Evolutionary conservation across 2,329 filamentous ascomycete species (phyloP), one percentile per base, ranked within the genome.

Genomic region (Fusarium mundagurra): DNA sequence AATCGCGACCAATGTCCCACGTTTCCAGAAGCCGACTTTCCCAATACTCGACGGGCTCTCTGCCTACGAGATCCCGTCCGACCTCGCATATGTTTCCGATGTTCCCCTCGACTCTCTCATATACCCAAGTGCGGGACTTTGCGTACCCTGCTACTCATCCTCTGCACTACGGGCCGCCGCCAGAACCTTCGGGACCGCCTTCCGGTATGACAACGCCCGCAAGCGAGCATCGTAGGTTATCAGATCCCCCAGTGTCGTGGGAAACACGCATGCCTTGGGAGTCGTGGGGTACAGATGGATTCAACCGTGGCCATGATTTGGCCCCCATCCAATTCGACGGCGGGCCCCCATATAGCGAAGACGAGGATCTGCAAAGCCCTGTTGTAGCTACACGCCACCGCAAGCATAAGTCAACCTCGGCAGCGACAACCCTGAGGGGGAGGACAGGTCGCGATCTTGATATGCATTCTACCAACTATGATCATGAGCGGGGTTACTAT

Each of bases 71-170:
- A 71, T 97, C 95, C 73, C 91, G 94, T 69, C 94, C 95, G 27
- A 88, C 88, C 64, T 97, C 94, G n/a, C 90, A 93, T 79, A 88
- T 94, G 72, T 96, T 96, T 80, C 93, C 94, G 22, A 86, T 93
- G 78, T 96, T 94, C 83, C 92, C 94, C 78, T 96, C 95, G 67
- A 97, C 92, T 80, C 89, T 98, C 24, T 84, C 93, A 12, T 98
- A 98, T 82, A 92, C 95, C n/a, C 87, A 94, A 50, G 95, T 99
- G 74, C 93, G 96, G 79, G 96, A 99, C 86, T 99, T 98, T 84
- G 96, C 96, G 76, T 99, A 98, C 81, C 91, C 94, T 38, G 81
- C 89, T 33, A 88, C 89, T 63, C 94, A 98, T 82, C 95, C 94
- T 48, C 88, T 98, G 83, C 96, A 98, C 85, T 98, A 98, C 86